Base-by-base conservation (phyloP, 2,329 filamentous ascomycete species). In the Domatiomyces globalis region DNA sequence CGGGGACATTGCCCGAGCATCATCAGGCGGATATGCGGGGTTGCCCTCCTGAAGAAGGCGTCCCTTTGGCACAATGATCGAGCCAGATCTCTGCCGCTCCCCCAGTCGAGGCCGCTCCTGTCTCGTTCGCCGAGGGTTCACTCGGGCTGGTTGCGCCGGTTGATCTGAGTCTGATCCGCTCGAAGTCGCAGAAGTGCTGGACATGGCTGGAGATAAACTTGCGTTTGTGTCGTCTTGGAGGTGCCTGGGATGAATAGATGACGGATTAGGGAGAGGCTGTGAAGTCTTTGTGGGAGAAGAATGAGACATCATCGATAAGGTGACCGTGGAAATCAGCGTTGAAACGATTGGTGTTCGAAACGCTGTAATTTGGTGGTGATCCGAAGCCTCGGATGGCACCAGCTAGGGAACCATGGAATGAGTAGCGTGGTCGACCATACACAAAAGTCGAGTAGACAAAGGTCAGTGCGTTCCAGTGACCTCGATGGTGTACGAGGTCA, bases 1-100 rank as follows among this genome's bases (percentile, higher is more conserved):
- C 2, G 90, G 90, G 66, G 89, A 95, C 90, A 98, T 96, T 55
- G 87, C 85, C 62, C 90, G 76, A 55, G 92, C 89, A 66, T 95
- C 89, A 65, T 87, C 85, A 20, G 88, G 84, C 22, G 88, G 87
- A 60, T 88, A 85, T 56, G 86, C 77, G 56, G 84, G 78, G 57
- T 87, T 82, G 55, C 83, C 71, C 36, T 85, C 79, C 58, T 86
- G 84, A 54, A 87, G 80, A 53, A 83, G 80, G 61, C 78, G 84
- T 63, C 90, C 85, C 59, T 86, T 79, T 36, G 84, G 83, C 42
- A 94, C 84, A 57, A 89, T 85, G 58, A 92, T 83, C 46, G 87
- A 87, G 52, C 85, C 85, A 65, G 85, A 90, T 60, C 83, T 85
- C 68, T 87, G 87, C 47, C 85, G 78, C 60, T 79, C 85, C 17